Percentiles rank a stretch among this genome's conserved stretches.
Evolutionary conservation across 768 basidiomycete species (phyloP).

Genomic region (Trametes meyenii): DNA sequence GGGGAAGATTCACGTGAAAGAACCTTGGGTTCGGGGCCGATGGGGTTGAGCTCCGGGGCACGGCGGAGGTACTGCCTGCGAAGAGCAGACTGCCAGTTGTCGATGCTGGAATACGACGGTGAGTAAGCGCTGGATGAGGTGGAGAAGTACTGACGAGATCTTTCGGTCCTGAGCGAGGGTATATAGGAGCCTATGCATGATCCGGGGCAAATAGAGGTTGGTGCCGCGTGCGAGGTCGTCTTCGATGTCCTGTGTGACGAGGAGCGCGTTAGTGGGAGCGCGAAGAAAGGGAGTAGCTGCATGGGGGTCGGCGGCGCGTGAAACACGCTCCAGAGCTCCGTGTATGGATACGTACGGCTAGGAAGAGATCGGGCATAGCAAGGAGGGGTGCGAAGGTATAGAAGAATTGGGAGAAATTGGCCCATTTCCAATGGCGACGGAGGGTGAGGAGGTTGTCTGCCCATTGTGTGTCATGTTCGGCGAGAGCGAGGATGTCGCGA

Average conservation of each 20-base stretch:
- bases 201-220: conserved; percentile 61
- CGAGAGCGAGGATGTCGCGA: conserved; percentile 23
- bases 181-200: conserved; percentile 75
- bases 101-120: conserved; percentile 46
- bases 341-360: conserved; percentile 49
- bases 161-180: conserved; percentile 81
- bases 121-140: conserved; percentile 24
- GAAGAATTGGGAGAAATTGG: conserved; percentile 89
- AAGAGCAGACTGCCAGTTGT: conserved; percentile 79
- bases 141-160: conserved; percentile 56
- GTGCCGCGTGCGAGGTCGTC: conserved; percentile 69
- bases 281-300: neutral
- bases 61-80: conserved; percentile 79
- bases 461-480: conserved; percentile 30
- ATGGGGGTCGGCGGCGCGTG: conserved; percentile 5
- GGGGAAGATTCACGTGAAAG: conserved; percentile 30
- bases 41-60: conserved; percentile 68
- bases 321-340: neutral
- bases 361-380: conserved; percentile 68
- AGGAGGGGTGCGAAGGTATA: conserved; percentile 80
- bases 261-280: conserved; percentile 18
- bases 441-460: conserved; percentile 50
- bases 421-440: conserved; percentile 90
- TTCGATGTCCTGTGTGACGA: conserved; percentile 66
- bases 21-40: conserved; percentile 59